phyloP scores from a whole-genome alignment of 2,329 filamentous ascomycete species.

The Phialocephala sp. region DNA sequence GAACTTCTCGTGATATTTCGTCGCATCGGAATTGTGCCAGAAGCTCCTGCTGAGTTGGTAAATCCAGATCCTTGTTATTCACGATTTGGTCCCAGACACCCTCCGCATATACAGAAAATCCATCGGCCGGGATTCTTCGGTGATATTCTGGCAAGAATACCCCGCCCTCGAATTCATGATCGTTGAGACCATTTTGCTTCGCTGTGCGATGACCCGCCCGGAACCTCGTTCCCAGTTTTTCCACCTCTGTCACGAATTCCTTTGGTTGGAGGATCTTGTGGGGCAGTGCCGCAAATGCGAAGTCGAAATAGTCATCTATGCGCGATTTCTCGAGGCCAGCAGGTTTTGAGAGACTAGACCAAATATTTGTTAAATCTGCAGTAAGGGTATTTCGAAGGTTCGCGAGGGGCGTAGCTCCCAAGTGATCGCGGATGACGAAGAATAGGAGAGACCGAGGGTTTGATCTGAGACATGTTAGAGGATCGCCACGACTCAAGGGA shows the following conservation, averaged over 20 bases:
- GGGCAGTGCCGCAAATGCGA: constrained; percentile 92
- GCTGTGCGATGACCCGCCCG: constrained; percentile 77
- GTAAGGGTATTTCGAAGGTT: constrained; percentile 91
- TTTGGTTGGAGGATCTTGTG: constrained; percentile 97
- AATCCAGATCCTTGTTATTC: constrained; percentile 95
- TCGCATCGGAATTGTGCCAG: constrained; percentile 97
- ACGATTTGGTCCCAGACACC: constrained; percentile 99
- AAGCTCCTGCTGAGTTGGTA: constrained; percentile 96
- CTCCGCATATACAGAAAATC: constrained; percentile 92
- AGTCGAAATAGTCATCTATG: constrained; percentile 98
- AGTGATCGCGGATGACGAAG: constrained; percentile 97
- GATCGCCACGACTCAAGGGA: constrained; percentile 17
- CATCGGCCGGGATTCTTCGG: constrained; percentile 92
- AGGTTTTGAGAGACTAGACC: constrained; percentile 91
- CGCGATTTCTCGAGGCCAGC: constrained; percentile 83
- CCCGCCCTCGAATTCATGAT: constrained; percentile 77
- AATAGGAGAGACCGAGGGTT: constrained; percentile 91
- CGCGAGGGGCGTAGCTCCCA: constrained; percentile 86
- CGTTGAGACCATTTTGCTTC: constrained; percentile 63
- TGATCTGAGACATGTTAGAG: constrained; percentile 59
- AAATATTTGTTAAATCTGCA: constrained; percentile 90
- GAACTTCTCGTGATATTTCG: constrained; percentile 90
- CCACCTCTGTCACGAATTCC: constrained; percentile 82
- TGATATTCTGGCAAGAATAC: constrained; percentile 95
- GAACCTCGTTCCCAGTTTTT: constrained; percentile 81